Evolutionary conservation across 2,329 filamentous ascomycete genomes (phyloP).

Genomic region (Lachnellula occidentalis): DNA sequence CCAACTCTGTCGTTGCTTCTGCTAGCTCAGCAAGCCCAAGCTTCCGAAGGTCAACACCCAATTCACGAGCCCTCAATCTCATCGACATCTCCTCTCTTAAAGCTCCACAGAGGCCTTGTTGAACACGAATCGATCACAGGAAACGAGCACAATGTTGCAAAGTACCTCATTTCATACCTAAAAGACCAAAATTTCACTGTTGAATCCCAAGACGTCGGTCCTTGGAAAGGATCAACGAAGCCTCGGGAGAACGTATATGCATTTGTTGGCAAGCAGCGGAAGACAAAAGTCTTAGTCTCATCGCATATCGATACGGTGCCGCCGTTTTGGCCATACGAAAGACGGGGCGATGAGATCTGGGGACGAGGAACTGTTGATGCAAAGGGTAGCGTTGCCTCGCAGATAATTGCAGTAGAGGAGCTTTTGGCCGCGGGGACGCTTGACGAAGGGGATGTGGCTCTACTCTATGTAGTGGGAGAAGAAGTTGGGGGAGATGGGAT

Average conservation of each 20-base stretch:
- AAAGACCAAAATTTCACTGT: slow-evolving; percentile 54
- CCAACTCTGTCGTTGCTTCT: not conserved
- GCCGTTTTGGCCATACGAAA: slow-evolving; percentile 41
- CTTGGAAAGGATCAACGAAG: slow-evolving; percentile 6
- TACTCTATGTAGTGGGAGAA: slow-evolving; percentile 74
- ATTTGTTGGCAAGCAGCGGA: slow-evolving; percentile 43
- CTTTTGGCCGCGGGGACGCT: slow-evolving; percentile 41
- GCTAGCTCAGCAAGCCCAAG: not conserved
- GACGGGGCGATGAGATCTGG: slow-evolving; percentile 45
- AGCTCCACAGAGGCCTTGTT: slow-evolving; percentile 58
- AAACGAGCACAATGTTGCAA: slow-evolving; percentile 53
- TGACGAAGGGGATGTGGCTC: slow-evolving; percentile 46
- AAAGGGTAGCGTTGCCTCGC: slow-evolving; percentile 65
- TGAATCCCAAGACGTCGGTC: slow-evolving; percentile 47
- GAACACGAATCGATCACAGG: slow-evolving; percentile 56
- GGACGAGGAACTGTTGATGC: slow-evolving; percentile 72
- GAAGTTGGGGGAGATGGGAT: slow-evolving; percentile 80
- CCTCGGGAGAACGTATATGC: slow-evolving; percentile 55
- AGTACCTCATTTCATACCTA: slow-evolving; percentile 54
- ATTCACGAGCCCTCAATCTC: not conserved
- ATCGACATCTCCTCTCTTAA: slow-evolving; percentile 38
- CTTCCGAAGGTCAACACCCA: not conserved
- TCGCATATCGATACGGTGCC: slow-evolving; percentile 63
- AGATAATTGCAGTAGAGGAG: slow-evolving; percentile 61
- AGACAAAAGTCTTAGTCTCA: slow-evolving; percentile 47